A percentile compares a stretch with the other conserved stretches of the same genome.
These are phyloP conservation scores for Geranium rotundifolium DNA, from an alignment of 345 rosid species.

Conservation along the genomic window DNA sequence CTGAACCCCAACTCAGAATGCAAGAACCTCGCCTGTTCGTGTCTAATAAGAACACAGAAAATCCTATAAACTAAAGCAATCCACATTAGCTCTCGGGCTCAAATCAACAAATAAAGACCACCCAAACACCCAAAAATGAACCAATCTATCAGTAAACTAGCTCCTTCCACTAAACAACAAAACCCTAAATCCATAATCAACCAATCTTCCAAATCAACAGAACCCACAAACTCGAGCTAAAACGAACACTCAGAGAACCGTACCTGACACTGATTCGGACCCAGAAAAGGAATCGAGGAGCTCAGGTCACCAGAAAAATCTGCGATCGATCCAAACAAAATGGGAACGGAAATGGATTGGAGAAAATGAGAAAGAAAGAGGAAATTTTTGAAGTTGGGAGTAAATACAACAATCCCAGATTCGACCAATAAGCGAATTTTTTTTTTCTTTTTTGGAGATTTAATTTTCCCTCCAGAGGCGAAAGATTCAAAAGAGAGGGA, in stretches of 20 bases:
- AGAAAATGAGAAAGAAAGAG: constrained; percentile 7
- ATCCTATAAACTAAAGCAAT: no score
- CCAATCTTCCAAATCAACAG: neutral
- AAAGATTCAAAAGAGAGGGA: constrained; percentile 24
- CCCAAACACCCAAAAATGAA: neutral
- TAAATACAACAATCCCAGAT: neutral
- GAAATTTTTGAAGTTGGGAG: constrained; percentile 5
- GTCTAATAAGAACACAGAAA: no score
- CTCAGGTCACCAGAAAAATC: constrained; percentile 4
- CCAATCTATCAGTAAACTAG: neutral
- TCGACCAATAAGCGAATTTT: constrained; percentile 1
- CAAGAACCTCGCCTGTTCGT: neutral
- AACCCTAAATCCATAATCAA: neutral
- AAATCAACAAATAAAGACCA: no score
- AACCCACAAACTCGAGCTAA: neutral
- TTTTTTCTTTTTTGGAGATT: constrained; percentile 2
- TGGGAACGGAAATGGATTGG: neutral
- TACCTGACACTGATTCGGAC: constrained; percentile 13
- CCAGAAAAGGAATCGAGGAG: neutral
- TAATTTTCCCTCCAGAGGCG: constrained; percentile 26
- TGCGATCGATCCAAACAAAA: neutral
- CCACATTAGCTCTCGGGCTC: no score
- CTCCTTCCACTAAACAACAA: neutral
- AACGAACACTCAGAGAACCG: neutral
- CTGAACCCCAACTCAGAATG: neutral